These are phyloP conservation scores for Aspergillus proliferans DNA, from an alignment of 2,329 filamentous ascomycete genomes.

Conservation along the genomic window DNA sequence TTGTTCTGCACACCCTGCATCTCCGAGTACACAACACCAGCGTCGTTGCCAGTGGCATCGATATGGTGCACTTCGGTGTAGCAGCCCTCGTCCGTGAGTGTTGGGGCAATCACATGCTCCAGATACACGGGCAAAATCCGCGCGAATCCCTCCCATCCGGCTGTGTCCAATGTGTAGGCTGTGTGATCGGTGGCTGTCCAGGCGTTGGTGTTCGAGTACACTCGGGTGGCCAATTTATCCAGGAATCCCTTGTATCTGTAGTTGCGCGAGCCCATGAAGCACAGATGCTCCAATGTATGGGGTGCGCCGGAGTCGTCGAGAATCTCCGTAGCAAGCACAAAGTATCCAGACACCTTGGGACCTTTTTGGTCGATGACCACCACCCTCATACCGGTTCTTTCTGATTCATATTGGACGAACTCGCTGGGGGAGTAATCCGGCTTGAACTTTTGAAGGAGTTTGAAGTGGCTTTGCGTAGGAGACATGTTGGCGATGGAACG, in stretches of 20 bases:
- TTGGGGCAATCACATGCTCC: constrained; percentile 87
- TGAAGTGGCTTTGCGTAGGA: constrained; percentile 59
- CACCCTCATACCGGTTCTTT: constrained; percentile 88
- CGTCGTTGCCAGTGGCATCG: constrained; percentile 88
- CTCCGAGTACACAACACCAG: constrained; percentile 95
- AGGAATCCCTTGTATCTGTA: constrained; percentile 93
- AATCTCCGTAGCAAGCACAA: constrained; percentile 93
- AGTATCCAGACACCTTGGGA: constrained; percentile 93
- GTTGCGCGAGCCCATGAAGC: constrained; percentile 86
- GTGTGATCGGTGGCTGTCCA: constrained; percentile 98
- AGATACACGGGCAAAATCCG: constrained; percentile 92
- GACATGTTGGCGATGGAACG: constrained; percentile 47
- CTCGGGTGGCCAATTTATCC: constrained; percentile 86
- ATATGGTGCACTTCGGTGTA: constrained; percentile 96
- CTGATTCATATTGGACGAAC: constrained; percentile 93
- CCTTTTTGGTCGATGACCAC: constrained; percentile 87
- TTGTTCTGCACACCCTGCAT: constrained; percentile 95
- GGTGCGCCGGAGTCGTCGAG: constrained; percentile 93
- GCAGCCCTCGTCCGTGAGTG: constrained; percentile 85
- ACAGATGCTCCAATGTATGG: constrained; percentile 74
- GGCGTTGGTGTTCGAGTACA: constrained; percentile 90
- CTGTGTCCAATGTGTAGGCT: constrained; percentile 89
- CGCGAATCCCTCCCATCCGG: constrained; percentile 94
- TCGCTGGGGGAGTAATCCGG: constrained; percentile 83
- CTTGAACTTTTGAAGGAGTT: constrained; percentile 75